A percentile compares a stretch with the other conserved stretches of the same genome.
Conservation (phyloP, 352 stramenopile genomes). For the Phytophthora crassamura region DNA sequence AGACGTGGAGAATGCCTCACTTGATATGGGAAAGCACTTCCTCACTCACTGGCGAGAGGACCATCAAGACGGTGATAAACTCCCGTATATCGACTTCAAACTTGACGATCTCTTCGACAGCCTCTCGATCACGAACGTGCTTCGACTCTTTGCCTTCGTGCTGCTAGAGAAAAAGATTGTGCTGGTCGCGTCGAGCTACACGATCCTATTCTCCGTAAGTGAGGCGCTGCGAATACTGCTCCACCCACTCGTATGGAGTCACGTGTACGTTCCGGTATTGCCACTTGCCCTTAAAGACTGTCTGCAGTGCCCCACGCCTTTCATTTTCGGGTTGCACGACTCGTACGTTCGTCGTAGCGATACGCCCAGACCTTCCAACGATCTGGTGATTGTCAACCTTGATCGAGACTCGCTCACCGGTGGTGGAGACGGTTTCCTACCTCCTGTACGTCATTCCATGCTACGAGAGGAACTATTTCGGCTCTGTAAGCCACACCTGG, state of each 20-base stretch:
- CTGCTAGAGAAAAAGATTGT: slow-evolving; percentile 81
- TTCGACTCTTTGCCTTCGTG: slow-evolving; percentile 68
- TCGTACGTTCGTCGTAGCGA: slow-evolving; percentile 61
- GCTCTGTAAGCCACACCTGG: slow-evolving; percentile 46
- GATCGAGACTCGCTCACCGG: slow-evolving; percentile 62
- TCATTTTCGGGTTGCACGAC: slow-evolving; percentile 79
- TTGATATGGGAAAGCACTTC: slow-evolving; percentile 14
- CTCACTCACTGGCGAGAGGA: neutral
- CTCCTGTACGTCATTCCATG: slow-evolving; percentile 39
- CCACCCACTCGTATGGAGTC: slow-evolving; percentile 73
- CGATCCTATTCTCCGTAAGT: slow-evolving; percentile 60
- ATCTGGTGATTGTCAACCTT: slow-evolving; percentile 65
- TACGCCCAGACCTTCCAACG: slow-evolving; percentile 51
- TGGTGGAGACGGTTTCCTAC: slow-evolving; percentile 48
- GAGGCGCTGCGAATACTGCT: slow-evolving; percentile 63
- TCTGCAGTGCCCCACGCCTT: slow-evolving; percentile 79
- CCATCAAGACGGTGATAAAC: neutral
- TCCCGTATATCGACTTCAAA: slow-evolving; percentile 40
- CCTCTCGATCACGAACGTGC: slow-evolving; percentile 61
- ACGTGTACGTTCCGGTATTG: slow-evolving; percentile 80
- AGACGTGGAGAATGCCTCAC: slow-evolving; percentile 7
- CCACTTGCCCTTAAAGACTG: slow-evolving; percentile 66
- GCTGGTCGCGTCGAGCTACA: slow-evolving; percentile 73
- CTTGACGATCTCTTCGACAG: slow-evolving; percentile 65
- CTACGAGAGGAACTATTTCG: slow-evolving; percentile 52